phyloP scores from a whole-genome alignment of 2,329 filamentous ascomycete genomes.

The Fusarium sp. region DNA sequence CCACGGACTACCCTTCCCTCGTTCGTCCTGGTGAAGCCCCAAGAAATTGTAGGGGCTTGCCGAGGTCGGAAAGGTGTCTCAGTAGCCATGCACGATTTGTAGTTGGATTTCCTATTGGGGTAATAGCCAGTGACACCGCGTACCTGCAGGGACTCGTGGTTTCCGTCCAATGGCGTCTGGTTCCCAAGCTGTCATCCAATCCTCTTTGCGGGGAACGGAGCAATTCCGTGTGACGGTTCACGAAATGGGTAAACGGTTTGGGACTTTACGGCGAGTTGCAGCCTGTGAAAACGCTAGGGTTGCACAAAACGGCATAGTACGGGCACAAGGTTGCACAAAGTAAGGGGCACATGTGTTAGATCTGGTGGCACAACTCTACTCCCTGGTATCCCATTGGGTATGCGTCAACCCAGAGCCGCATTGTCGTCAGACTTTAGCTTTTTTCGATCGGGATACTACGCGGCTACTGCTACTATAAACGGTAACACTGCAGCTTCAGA shows the following conservation, averaged over 20 bases:
- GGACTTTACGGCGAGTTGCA: not conserved
- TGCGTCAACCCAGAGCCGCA: not conserved
- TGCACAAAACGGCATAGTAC: not conserved
- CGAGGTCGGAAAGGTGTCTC: conserved; percentile 19
- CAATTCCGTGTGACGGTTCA: conserved; percentile 17
- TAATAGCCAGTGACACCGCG: conserved; percentile 26
- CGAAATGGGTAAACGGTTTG: conserved; percentile 14
- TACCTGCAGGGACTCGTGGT: conserved; percentile 33
- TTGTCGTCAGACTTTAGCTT: not conserved
- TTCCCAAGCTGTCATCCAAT: conserved; percentile 26
- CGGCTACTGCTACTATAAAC: not conserved
- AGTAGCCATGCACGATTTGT: conserved; percentile 32
- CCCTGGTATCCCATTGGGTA: not conserved
- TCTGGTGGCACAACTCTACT: not conserved
- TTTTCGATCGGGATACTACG: not conserved
- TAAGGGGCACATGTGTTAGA: not conserved
- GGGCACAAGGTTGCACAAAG: not conserved
- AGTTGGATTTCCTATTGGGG: conserved; percentile 21
- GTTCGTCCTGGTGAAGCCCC: not conserved
- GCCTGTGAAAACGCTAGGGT: not conserved
- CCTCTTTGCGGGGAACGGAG: conserved; percentile 19
- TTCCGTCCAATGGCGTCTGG: conserved; percentile 28
- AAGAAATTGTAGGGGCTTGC: conserved; percentile 23
- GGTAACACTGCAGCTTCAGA: not conserved
- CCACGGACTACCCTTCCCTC: not conserved